Conservation (phyloP, 345 rosid species). For the Dipteronia dyeriana region DNA sequence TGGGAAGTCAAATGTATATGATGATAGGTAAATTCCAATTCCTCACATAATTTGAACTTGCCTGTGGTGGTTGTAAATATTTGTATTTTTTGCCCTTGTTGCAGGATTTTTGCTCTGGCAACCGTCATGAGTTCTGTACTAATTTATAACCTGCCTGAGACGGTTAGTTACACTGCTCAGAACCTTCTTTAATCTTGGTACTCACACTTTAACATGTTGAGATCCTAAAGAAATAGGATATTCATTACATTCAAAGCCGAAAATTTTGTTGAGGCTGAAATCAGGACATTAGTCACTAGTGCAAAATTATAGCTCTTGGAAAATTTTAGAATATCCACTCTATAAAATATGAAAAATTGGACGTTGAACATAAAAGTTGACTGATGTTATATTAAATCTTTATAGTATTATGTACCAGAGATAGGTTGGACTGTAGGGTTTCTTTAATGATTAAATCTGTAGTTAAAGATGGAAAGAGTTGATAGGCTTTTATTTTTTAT, state of each 20-base stretch:
- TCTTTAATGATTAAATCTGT: not conserved
- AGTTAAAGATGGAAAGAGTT: not conserved
- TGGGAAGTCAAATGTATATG: slow-evolving; percentile 98
- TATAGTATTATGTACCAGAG: not conserved
- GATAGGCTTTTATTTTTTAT: not conserved
- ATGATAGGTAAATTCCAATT: slow-evolving; percentile 66
- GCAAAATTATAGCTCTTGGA: not conserved
- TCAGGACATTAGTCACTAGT: not conserved
- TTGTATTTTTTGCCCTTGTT: slow-evolving; percentile 9
- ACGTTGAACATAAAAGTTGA: not conserved
- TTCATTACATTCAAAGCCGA: not conserved
- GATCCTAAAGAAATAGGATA: slow-evolving; percentile 4
- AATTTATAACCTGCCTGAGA: slow-evolving; percentile 93
- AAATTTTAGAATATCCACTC: not conserved
- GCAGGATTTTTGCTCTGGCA: slow-evolving; percentile 97
- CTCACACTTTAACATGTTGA: not conserved
- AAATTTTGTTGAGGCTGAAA: not conserved
- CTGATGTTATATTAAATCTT: not conserved
- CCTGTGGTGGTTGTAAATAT: slow-evolving; percentile 6
- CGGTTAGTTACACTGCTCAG: slow-evolving; percentile 57
- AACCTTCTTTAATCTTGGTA: not conserved
- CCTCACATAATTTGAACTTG: slow-evolving; percentile 1
- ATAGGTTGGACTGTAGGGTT: not conserved
- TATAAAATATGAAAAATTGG: slow-evolving; percentile 4
- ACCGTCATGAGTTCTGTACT: slow-evolving; percentile 98